Evolutionary conservation across 2,329 filamentous ascomycete species (phyloP), one percentile per base, ranked within the genome.

Genomic region (Penicillium griseofulvum): DNA sequence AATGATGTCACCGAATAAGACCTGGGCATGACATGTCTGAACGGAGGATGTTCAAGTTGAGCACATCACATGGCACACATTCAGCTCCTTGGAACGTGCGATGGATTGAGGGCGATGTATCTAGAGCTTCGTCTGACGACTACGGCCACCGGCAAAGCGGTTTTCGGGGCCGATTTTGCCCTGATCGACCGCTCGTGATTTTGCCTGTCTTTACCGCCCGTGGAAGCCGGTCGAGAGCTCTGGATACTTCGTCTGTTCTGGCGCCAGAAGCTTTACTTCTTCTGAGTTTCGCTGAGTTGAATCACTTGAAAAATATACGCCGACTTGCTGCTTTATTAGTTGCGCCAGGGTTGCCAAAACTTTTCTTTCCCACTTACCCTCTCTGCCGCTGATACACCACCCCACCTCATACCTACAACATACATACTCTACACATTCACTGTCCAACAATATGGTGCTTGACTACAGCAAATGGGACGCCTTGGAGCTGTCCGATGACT

Each of bases 401-500:
- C 58, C 60, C 49, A 49, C 50, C 39, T 46, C 52, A 31, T 54
- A 55, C 43, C 16, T 14, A 22, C 22, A 22, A 55, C 43, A 11
- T 14, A 22, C 22, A 22, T 22, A 41, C 37, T 61, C 64, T 61
- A 59, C 41, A 41, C 44, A 50, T 53, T 55, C 49, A 42, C 47
- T 42, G 16, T 28, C 45, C 39, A 17, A 54, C 58, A 69, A 63
- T 17, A 81, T 81, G 80, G 78, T 80, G n/a, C 79, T 88, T 59
- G 83, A 88, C 68, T 89, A 83, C 68, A 82, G 80, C 69, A 83
- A 83, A 71, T 83, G 81, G 81, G 81, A 97, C 73, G 87, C 89
- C 56, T 84, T 99, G 70, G 94, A 99, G 85, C 87, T 99, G 71
- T 96, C 91, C 69, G 94, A 99, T 76, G 94, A 99, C 77, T 97